Percentiles rank a stretch among this genome's conserved stretches.
These are phyloP conservation scores for Cryptosporidium parvum DNA, from an alignment of 169 alveolate species.

Conservation along the genomic window DNA sequence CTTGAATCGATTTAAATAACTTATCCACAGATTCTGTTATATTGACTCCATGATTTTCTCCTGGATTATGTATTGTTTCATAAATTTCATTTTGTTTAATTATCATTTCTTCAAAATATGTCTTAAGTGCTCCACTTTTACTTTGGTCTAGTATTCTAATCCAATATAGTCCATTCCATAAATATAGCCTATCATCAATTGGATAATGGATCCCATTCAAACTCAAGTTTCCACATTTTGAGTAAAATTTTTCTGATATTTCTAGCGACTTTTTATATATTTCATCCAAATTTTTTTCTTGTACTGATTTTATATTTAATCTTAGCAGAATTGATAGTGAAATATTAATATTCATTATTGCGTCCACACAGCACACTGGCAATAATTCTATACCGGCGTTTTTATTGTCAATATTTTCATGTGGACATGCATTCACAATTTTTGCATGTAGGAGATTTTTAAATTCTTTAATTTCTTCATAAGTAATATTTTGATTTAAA, in stretches of 20 bases:
- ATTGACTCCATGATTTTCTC: neutral
- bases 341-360: slow-evolving; percentile 67
- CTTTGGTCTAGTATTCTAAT: neutral
- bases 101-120: slow-evolving; percentile 23
- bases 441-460: slow-evolving; percentile 7
- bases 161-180: slow-evolving; percentile 69
- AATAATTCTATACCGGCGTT: slow-evolving; percentile 12
- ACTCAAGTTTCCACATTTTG: slow-evolving; percentile 54
- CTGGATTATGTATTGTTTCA: neutral
- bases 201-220: slow-evolving; percentile 66
- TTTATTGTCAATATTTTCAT: slow-evolving; percentile 20
- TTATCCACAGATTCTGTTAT: slow-evolving; percentile 1
- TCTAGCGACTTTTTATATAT: slow-evolving; percentile 26
- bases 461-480: slow-evolving; percentile 49
- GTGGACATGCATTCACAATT: slow-evolving; percentile 8
- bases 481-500: slow-evolving; percentile 29
- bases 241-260: slow-evolving; percentile 51
- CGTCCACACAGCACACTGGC: slow-evolving; percentile 67
- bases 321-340: slow-evolving; percentile 24
- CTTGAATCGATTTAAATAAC: slow-evolving; percentile 15
- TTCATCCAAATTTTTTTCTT: slow-evolving; percentile 1
- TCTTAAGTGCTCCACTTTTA: neutral
- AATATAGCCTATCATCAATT: slow-evolving; percentile 35
- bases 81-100: neutral
- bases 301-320: slow-evolving; percentile 2